Evolutionary conservation across 139 green algal genomes (phyloP).

Genomic region (Nannochloris sp.): DNA sequence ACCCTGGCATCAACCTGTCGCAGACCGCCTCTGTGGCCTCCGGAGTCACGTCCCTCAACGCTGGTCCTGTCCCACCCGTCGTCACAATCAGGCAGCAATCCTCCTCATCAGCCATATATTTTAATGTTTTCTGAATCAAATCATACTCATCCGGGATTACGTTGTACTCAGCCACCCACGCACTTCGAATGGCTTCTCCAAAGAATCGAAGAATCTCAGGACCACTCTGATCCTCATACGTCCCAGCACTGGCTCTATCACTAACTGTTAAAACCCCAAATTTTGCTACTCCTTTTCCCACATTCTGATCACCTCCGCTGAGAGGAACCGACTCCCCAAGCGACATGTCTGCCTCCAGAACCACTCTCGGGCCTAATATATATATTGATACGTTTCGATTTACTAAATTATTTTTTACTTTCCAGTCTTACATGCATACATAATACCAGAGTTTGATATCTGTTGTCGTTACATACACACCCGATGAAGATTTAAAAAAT

Average conservation of each 20-base stretch:
- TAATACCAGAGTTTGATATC: no score
- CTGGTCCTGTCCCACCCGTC: slow-evolving; percentile 76
- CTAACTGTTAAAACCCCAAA: slow-evolving; percentile 82
- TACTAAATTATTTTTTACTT: no score
- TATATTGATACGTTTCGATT: no score
- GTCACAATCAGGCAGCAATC: slow-evolving; percentile 83
- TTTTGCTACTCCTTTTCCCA: slow-evolving; percentile 36
- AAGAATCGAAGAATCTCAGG: slow-evolving; percentile 84
- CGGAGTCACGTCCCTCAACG: slow-evolving; percentile 80
- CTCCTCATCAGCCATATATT: slow-evolving; percentile 61
- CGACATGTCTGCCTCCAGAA: neutral
- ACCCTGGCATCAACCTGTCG: slow-evolving; percentile 80
- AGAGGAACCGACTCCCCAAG: neutral
- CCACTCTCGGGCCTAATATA: no score
- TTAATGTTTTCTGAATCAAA: slow-evolving; percentile 70
- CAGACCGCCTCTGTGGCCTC: slow-evolving; percentile 86
- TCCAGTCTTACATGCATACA: no score
- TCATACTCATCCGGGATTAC: slow-evolving; percentile 74
- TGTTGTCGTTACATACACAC: no score
- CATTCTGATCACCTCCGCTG: slow-evolving; percentile 15
- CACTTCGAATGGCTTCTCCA: slow-evolving; percentile 61
- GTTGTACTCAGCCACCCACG: slow-evolving; percentile 60
- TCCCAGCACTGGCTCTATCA: slow-evolving; percentile 64
- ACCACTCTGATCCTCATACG: slow-evolving; percentile 77
- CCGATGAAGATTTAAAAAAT: no score